A percentile compares a stretch with the other conserved stretches of the same genome.
Evolutionary conservation across 2,329 filamentous ascomycete species (phyloP).

Genomic region (Aspergillus glaucus): DNA sequence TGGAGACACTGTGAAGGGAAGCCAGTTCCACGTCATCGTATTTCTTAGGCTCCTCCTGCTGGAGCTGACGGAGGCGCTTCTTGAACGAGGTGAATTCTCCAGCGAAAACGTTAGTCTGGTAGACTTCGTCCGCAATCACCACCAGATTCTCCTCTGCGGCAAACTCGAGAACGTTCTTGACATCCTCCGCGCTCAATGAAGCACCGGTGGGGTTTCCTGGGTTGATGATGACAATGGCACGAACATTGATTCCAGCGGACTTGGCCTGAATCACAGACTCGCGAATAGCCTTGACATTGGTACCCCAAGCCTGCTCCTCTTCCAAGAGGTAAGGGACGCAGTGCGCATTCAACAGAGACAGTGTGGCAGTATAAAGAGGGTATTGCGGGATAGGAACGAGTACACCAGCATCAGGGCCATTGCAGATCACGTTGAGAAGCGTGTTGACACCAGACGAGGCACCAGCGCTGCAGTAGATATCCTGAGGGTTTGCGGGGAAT

Average conservation of each 20-base stretch:
- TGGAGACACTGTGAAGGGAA: slow-evolving; percentile 87
- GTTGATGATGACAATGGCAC: slow-evolving; percentile 95
- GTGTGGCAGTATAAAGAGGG: slow-evolving; percentile 90
- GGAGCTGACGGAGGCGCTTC: slow-evolving; percentile 71
- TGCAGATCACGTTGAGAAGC: slow-evolving; percentile 81
- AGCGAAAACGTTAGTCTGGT: slow-evolving; percentile 97
- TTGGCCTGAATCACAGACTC: slow-evolving; percentile 67
- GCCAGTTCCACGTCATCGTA: slow-evolving; percentile 85
- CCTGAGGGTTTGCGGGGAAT: slow-evolving; percentile 69
- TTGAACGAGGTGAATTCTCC: slow-evolving; percentile 97
- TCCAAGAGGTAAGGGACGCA: slow-evolving; percentile 93
- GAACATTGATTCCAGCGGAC: slow-evolving; percentile 73
- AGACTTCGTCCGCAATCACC: slow-evolving; percentile 92
- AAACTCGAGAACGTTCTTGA: slow-evolving; percentile 79
- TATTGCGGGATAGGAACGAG: slow-evolving; percentile 97
- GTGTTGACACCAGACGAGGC: slow-evolving; percentile 94
- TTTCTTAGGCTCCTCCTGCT: slow-evolving; percentile 64
- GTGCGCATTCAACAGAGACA: slow-evolving; percentile 75
- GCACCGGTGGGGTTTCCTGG: slow-evolving; percentile 95
- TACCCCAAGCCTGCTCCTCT: slow-evolving; percentile 80
- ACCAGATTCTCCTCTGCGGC: slow-evolving; percentile 81
- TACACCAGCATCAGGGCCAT: slow-evolving; percentile 68
- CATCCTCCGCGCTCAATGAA: slow-evolving; percentile 69
- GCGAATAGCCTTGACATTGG: slow-evolving; percentile 72
- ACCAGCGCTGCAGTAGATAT: slow-evolving; percentile 86